Evolutionary conservation across 164 flowering plant genomes (phyloP), one percentile per base, ranked within the genome.

Genomic region (Dillenia suffruticosa): DNA sequence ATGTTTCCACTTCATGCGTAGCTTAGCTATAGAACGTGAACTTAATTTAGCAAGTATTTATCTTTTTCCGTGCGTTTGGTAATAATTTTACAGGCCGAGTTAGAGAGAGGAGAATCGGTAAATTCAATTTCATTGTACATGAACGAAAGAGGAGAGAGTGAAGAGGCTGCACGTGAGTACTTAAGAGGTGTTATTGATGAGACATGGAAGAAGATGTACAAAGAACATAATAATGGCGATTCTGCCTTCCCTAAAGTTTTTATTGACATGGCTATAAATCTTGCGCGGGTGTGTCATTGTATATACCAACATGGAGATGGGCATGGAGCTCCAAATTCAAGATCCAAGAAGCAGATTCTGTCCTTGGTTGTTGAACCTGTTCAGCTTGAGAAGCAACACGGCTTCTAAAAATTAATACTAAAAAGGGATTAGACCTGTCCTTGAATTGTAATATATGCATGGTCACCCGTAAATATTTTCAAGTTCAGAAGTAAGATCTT

Each of bases 301-400:
- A 56, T 64, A 5, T 81, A 83, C 66, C 78, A 81, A 17, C 2
- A 74, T 62, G 87, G 81, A 58, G 87, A 82, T 73, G 75, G 74
- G 0, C 67, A 64, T 70, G 80, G 84, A 17, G 57, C 62, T 22
- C 80, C 84, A 2, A 69, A 77, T 56, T 43, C 17, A 9, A n/a
- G 19, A 11, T 48, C 64, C 1, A 70, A 19, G 43, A 44, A 59
- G 7, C 51, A 44, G 19, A 32, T 70, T 50, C 43, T 1, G 19
- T 47, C 26, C 15, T 46, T 70, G 56, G 8, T 70, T 11, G 44
- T 50, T 49, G 58, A 70, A 22, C 67, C 74, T 16, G 53, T 67
- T 32, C 40, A 5, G 40, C 40, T 5, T 32, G 40, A 32, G 40
- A 32, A 32, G 5, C 40, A 32, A 6, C 17, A 59, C 40, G 5